Conservation (phyloP, 1,139 yeast species). For the Geotrichum cucujoidarum region DNA sequence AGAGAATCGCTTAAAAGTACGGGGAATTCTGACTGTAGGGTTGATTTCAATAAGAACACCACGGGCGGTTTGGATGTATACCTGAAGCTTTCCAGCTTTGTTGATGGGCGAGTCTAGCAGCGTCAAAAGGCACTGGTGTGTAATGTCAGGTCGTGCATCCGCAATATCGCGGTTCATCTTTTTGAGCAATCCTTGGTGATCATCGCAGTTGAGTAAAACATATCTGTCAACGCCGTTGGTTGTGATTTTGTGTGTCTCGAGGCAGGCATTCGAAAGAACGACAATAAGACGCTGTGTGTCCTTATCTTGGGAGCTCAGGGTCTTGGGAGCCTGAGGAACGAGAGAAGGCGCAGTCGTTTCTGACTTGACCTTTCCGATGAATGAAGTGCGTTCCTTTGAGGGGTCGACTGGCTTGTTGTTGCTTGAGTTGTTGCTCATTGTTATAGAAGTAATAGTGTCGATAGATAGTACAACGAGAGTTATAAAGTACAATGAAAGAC, state of each 20-base stretch:
- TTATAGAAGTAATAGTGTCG: too few species aligned
- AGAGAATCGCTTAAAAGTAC: slow-evolving; percentile 95
- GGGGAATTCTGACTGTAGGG: slow-evolving; percentile 93
- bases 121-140: slow-evolving; percentile 85
- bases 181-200: slow-evolving; percentile 90
- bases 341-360: slow-evolving; percentile 45
- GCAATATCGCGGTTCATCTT: slow-evolving; percentile 97
- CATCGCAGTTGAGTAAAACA: slow-evolving; percentile 92
- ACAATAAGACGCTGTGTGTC: slow-evolving; percentile 80
- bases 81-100: slow-evolving; percentile 95
- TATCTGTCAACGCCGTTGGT: slow-evolving; percentile 86
- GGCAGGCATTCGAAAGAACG: slow-evolving; percentile 88
- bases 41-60: slow-evolving; percentile 94
- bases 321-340: slow-evolving; percentile 79
- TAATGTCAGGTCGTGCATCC: slow-evolving; percentile 96
- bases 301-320: slow-evolving; percentile 79
- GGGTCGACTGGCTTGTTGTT: slow-evolving; percentile 4
- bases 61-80: slow-evolving; percentile 90
- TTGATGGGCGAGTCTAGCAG: slow-evolving; percentile 92
- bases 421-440: too few species aligned
- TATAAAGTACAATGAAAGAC: too few species aligned
- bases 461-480: neutral
- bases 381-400: slow-evolving; percentile 16
- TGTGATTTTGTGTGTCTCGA: slow-evolving; percentile 88
- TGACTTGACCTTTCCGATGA: slow-evolving; percentile 18